Evolutionary conservation across 2,329 filamentous ascomycete species (phyloP).

Genomic region (Setomelanomma holmii): DNA sequence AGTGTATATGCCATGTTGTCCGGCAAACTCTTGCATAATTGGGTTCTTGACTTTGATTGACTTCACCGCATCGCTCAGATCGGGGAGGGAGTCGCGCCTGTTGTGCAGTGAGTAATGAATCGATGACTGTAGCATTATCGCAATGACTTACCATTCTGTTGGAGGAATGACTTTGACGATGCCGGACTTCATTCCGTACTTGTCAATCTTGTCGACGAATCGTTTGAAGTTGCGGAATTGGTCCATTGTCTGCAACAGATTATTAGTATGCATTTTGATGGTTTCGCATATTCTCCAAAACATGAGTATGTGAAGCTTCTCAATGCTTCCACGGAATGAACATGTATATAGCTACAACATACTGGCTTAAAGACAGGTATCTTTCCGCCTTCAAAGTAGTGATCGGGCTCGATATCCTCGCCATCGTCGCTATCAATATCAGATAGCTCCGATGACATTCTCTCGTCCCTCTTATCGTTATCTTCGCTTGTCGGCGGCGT

Average conservation of each 20-base stretch:
- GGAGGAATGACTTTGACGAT: slow-evolving; percentile 97
- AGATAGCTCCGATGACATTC: slow-evolving; percentile 56
- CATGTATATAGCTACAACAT: slow-evolving; percentile 48
- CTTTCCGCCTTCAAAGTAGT: slow-evolving; percentile 82
- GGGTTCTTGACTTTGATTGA: slow-evolving; percentile 93
- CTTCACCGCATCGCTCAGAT: slow-evolving; percentile 85
- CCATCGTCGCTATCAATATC: slow-evolving; percentile 57
- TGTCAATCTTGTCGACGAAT: slow-evolving; percentile 89
- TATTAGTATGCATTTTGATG: slow-evolving; percentile 30
- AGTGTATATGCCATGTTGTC: slow-evolving; percentile 91
- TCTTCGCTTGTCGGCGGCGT: slow-evolving; percentile 62
- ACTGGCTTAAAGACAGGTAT: slow-evolving; percentile 93
- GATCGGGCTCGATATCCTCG: slow-evolving; percentile 80
- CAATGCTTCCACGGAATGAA: too few species aligned
- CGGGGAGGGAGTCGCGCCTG: slow-evolving; percentile 74
- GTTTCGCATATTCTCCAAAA: too few species aligned
- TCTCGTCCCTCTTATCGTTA: slow-evolving; percentile 54
- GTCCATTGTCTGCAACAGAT: slow-evolving; percentile 71
- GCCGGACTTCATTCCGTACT: slow-evolving; percentile 95
- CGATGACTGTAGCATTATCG: slow-evolving; percentile 2
- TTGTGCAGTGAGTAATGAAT: slow-evolving; percentile 15
- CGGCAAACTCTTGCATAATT: slow-evolving; percentile 98
- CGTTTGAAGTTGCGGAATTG: slow-evolving; percentile 94
- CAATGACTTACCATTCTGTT: slow-evolving; percentile 78
- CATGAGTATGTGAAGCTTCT: too few species aligned